Conservation (phyloP, 768 basidiomycete species). For the Phylloporus arenicola region DNA sequence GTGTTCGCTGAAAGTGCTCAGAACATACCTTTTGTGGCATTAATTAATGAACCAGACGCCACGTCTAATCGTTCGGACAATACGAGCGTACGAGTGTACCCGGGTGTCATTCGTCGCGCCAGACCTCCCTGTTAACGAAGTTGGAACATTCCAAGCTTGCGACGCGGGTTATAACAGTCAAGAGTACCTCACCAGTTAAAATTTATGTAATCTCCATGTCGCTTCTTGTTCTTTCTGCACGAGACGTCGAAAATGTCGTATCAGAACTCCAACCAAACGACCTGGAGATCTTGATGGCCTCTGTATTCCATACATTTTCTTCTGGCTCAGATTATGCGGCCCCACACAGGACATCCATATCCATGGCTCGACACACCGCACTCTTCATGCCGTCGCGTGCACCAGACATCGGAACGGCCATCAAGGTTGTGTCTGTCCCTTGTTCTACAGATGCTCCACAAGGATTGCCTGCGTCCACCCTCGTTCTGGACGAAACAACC, state of each 20-base stretch:
- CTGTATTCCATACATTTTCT: slow-evolving; percentile 50
- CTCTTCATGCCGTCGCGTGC: slow-evolving; percentile 85
- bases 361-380: slow-evolving; percentile 49
- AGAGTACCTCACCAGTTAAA: background rate
- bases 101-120: background rate
- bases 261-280: slow-evolving; percentile 40
- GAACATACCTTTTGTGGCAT: background rate
- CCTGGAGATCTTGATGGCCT: slow-evolving; percentile 53
- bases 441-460: slow-evolving; percentile 32
- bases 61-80: background rate
- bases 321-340: slow-evolving; percentile 19
- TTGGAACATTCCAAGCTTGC: too few species aligned
- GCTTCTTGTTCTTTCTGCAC: slow-evolving; percentile 55
- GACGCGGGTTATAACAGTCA: background rate
- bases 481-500: slow-evolving; percentile 66
- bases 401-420: slow-evolving; percentile 46
- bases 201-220: slow-evolving; percentile 24
- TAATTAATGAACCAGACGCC: background rate
- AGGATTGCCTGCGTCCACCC: slow-evolving; percentile 73
- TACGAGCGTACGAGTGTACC: background rate
- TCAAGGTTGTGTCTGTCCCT: slow-evolving; percentile 83
- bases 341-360: slow-evolving; percentile 59
- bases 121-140: background rate
- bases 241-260: slow-evolving; percentile 51
- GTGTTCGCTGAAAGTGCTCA: background rate